Percentiles rank a stretch among this genome's conserved stretches.
These are phyloP conservation scores for Aspergillus sp. DNA, from an alignment of 2,329 filamentous ascomycete genomes.

Conservation along the genomic window DNA sequence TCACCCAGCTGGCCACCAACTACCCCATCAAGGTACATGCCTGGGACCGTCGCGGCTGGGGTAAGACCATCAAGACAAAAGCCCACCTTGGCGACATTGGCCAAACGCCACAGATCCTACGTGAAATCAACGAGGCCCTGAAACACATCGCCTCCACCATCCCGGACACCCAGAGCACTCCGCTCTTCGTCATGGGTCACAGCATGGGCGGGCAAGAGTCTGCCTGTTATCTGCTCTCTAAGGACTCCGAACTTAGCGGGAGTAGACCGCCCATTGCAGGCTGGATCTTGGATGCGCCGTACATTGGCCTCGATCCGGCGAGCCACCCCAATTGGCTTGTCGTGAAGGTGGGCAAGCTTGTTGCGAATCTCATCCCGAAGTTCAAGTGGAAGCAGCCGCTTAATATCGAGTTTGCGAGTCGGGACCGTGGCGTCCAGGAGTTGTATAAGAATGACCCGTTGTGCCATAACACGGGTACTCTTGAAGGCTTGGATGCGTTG, in stretches of 20 bases:
- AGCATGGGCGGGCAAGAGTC: slow-evolving; percentile 9
- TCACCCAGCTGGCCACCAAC: not conserved
- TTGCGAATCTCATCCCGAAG: not conserved
- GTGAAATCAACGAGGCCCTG: slow-evolving; percentile 4
- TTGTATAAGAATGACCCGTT: not conserved
- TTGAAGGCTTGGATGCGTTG: not conserved
- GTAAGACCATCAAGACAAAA: not conserved
- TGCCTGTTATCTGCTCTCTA: slow-evolving; percentile 5
- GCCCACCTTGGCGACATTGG: slow-evolving; percentile 1
- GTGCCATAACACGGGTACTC: slow-evolving; percentile 6
- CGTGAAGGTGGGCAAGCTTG: not conserved
- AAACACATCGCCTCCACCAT: not conserved
- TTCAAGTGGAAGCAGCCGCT: not conserved
- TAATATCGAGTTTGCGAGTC: not conserved
- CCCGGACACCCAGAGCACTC: not conserved
- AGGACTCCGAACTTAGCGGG: not conserved
- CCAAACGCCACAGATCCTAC: not conserved
- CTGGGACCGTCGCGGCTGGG: slow-evolving; percentile 8
- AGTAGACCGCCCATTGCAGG: not conserved
- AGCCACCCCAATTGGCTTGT: slow-evolving; percentile 2
- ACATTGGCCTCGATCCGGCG: not conserved
- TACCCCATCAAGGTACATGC: slow-evolving; percentile 5
- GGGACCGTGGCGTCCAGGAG: not conserved
- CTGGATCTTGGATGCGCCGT: not conserved
- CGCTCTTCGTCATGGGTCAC: slow-evolving; percentile 7